These are phyloP conservation scores for Aspergillus sp. DNA, from an alignment of 2,329 filamentous ascomycete genomes.

Conservation along the genomic window DNA sequence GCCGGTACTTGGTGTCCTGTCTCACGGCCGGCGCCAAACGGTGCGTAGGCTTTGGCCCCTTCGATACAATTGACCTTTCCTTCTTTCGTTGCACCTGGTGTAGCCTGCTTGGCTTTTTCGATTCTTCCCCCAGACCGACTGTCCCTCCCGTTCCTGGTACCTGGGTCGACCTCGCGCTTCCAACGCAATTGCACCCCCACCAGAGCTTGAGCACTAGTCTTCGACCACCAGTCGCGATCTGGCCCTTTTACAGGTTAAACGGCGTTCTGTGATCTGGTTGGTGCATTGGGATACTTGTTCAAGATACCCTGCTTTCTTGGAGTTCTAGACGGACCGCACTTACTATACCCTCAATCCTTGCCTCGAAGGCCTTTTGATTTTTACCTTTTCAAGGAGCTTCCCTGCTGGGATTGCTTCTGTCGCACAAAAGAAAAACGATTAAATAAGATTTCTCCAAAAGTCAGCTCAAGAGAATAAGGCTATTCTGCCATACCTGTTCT, in stretches of 20 bases:
- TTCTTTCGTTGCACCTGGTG: constrained; percentile 23
- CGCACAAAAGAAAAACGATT: constrained; percentile 15
- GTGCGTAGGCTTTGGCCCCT: constrained; percentile 50
- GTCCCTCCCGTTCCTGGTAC: constrained; percentile 23
- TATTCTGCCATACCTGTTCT: constrained; percentile 18
- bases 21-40: constrained; percentile 52
- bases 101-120: constrained; percentile 23
- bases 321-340: constrained; percentile 35
- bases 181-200: constrained; percentile 20
- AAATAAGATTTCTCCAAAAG: constrained; percentile 15
- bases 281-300: constrained; percentile 32
- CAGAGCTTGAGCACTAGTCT: constrained; percentile 4
- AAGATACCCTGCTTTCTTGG: constrained; percentile 42
- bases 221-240: constrained; percentile 24
- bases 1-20: constrained; percentile 52
- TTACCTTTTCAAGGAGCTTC: constrained; percentile 27
- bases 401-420: constrained; percentile 27
- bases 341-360: constrained; percentile 29
- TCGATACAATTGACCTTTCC: constrained; percentile 27
- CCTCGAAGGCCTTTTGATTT: constrained; percentile 40
- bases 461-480: constrained; percentile 15
- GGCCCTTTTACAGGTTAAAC: constrained; percentile 28
- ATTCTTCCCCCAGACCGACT: constrained; percentile 21
- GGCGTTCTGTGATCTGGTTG: constrained; percentile 16
- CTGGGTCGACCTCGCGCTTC: constrained; percentile 16